Percentiles rank a stretch among this genome's conserved stretches.
phyloP scores from a whole-genome alignment of 2,329 filamentous ascomycete genomes.

The Aspergillus neotritici region DNA sequence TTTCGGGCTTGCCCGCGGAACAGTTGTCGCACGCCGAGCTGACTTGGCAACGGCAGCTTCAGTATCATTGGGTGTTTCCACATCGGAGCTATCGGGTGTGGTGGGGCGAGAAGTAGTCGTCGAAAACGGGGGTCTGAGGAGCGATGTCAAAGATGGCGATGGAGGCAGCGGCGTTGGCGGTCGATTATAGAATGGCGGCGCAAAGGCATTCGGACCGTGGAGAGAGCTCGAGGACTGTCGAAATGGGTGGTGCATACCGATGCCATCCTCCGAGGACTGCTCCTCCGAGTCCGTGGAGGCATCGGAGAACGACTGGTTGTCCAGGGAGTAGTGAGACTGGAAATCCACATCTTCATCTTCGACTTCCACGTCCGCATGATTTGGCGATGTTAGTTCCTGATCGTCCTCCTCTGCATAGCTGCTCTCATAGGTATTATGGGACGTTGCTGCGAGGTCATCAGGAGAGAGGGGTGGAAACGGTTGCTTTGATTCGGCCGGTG shows the following conservation, averaged over 20 bases:
- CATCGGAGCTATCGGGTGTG: conserved; percentile 85
- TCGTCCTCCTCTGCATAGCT: conserved; percentile 23
- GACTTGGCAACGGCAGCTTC: conserved; percentile 57
- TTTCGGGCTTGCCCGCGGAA: conserved; percentile 81
- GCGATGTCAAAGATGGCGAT: conserved; percentile 84
- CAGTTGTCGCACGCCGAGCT: conserved; percentile 54
- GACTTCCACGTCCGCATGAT: conserved; percentile 24
- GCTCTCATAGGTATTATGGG: conserved; percentile 9
- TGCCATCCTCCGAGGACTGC: conserved; percentile 22
- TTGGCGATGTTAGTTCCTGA: conserved; percentile 23
- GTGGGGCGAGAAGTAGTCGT: conserved; percentile 75
- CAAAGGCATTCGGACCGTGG: conserved; percentile 48
- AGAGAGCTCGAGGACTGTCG: conserved; percentile 39
- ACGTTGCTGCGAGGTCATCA: conserved; percentile 18
- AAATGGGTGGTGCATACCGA: conserved; percentile 34
- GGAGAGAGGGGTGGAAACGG: conserved; percentile 28
- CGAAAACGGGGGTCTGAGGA: conserved; percentile 67
- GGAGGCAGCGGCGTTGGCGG: conserved; percentile 93
- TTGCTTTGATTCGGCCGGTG: conserved; percentile 27
- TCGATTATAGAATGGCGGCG: conserved; percentile 91
- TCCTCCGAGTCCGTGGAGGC: conserved; percentile 31
- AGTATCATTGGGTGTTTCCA: conserved; percentile 62
- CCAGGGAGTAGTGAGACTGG: conserved; percentile 42
- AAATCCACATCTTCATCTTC: conserved; percentile 41
- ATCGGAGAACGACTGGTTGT: conserved; percentile 34